Percentiles rank a stretch among this genome's conserved stretches.
Evolutionary conservation across 2,329 filamentous ascomycete genomes (phyloP).

Genomic region (Sclerotinia subarctica): DNA sequence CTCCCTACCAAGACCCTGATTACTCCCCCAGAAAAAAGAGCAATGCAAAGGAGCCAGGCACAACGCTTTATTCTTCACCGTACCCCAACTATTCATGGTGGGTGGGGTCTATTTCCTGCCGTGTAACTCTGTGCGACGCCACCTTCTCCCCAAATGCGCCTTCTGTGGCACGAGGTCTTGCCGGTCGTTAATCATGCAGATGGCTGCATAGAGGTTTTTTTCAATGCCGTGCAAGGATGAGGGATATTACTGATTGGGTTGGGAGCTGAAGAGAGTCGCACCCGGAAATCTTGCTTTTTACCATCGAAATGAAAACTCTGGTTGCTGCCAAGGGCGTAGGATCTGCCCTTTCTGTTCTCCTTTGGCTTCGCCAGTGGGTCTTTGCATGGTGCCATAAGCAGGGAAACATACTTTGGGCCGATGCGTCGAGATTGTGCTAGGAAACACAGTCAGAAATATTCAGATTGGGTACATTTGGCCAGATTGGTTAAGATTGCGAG

Average conservation of each 20-base stretch:
- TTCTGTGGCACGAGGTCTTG: slow-evolving; percentile 8
- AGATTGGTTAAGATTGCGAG: not conserved
- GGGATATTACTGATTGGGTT: slow-evolving; percentile 4
- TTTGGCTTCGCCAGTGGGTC: not conserved
- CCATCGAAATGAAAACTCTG: slow-evolving; percentile 2
- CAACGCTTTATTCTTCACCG: slow-evolving; percentile 12
- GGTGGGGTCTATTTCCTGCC: slow-evolving; percentile 4
- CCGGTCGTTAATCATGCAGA: not conserved
- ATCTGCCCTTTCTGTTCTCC: not conserved
- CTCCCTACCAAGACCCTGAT: slow-evolving; percentile 4
- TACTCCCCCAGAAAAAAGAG: not conserved
- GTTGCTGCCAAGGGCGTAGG: not conserved
- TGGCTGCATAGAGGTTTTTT: not conserved
- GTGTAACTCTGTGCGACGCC: not conserved
- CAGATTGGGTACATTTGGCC: not conserved
- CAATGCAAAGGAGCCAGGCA: not conserved
- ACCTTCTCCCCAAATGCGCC: not conserved
- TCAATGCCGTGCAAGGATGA: slow-evolving; percentile 10
- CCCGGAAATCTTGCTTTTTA: not conserved
- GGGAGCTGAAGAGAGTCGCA: not conserved
- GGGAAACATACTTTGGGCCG: slow-evolving; percentile 3
- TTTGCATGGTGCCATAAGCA: not conserved
- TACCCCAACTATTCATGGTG: not conserved
- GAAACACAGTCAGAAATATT: not conserved
- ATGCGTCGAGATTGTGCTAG: not conserved